phyloP scores from a whole-genome alignment of 139 green algal genomes.

The Edaphochlamys debaryana region DNA sequence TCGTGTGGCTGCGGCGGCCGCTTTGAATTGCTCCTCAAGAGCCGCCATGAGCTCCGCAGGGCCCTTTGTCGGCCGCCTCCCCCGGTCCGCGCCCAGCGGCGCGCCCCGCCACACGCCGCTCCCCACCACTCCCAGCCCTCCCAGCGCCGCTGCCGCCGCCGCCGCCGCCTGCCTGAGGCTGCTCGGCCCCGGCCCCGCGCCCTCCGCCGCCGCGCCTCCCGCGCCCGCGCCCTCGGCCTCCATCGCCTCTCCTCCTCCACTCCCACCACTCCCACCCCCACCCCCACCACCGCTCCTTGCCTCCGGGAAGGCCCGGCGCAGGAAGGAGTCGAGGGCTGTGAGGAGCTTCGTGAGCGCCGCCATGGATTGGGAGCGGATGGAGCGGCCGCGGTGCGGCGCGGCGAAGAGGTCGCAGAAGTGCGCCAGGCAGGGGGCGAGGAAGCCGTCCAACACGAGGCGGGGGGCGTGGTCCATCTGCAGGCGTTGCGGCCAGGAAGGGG shows the following conservation, averaged over 20 bases:
- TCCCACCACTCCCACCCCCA: no score
- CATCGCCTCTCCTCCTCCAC: no score
- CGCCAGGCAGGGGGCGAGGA: slow-evolving; percentile 59
- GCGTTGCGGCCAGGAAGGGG: neutral
- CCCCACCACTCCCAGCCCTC: no score
- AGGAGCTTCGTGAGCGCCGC: slow-evolving; percentile 59
- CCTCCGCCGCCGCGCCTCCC: neutral
- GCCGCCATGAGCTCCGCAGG: neutral
- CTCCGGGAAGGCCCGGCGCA: slow-evolving; percentile 26
- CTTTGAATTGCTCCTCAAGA: slow-evolving; percentile 5
- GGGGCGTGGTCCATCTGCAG: slow-evolving; percentile 63
- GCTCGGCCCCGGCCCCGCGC: slow-evolving; percentile 9
- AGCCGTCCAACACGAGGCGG: slow-evolving; percentile 54
- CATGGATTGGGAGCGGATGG: slow-evolving; percentile 69
- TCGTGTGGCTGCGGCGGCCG: neutral
- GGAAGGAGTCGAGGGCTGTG: slow-evolving; percentile 35
- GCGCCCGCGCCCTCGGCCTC: neutral
- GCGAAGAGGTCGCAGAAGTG: slow-evolving; percentile 77
- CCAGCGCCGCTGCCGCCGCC: neutral
- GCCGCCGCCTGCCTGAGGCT: slow-evolving; percentile 5
- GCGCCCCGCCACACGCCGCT: neutral
- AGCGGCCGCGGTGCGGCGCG: slow-evolving; percentile 53
- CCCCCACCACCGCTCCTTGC: no score
- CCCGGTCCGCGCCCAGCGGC: neutral
- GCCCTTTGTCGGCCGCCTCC: neutral